Evolutionary conservation across 306 rosid genomes (phyloP).

Genomic region (Cicer cuneatum): DNA sequence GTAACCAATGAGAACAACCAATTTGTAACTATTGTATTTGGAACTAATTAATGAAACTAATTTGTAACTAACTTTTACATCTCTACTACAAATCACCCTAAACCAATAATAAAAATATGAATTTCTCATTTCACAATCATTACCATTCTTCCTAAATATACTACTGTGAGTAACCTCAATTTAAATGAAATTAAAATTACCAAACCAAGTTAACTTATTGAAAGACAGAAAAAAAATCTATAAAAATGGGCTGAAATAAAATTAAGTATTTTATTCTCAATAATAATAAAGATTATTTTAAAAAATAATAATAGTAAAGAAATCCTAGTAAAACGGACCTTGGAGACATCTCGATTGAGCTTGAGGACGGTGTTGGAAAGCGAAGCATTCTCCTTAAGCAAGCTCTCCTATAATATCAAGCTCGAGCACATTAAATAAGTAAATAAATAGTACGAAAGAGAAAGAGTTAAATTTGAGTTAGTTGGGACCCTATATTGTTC

Average conservation of each 20-base stretch:
- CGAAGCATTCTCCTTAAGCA: constrained; percentile 70
- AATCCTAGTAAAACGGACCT: constrained; percentile 55
- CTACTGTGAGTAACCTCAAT: background rate
- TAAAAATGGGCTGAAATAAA: background rate
- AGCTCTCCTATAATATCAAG: constrained; percentile 56
- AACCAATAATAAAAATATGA: constrained; percentile 1
- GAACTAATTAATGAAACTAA: no score
- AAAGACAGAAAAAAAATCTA: background rate
- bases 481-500: constrained; percentile 66
- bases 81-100: background rate
- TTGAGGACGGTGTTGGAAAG: constrained; percentile 74
- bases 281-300: background rate
- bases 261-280: background rate
- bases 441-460: background rate
- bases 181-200: background rate
- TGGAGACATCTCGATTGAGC: constrained; percentile 91
- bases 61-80: no score
- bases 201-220: background rate
- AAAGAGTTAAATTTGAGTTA: background rate
- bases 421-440: background rate
- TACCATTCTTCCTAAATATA: background rate
- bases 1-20: no score
- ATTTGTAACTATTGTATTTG: no score
- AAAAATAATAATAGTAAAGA: no score
- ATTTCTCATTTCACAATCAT: background rate